Conservation (phyloP, 73 alveolate species). For the Paramecium caudatum region DNA sequence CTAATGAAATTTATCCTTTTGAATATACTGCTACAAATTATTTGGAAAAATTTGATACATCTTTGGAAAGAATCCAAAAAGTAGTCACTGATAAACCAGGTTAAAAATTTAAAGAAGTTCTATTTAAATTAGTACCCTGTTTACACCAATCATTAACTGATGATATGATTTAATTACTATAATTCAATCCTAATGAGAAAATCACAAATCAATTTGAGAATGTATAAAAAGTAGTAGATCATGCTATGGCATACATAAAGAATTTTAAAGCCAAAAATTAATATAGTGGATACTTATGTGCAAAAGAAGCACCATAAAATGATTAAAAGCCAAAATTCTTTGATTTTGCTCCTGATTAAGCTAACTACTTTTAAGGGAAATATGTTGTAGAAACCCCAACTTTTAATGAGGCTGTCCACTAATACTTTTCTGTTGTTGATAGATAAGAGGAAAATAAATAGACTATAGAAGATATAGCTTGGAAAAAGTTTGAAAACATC, state of each 20-base stretch:
- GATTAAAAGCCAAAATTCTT: constrained; percentile 72
- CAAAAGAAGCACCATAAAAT: constrained; percentile 75
- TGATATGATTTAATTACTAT: constrained; percentile 79
- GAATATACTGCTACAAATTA: constrained; percentile 85
- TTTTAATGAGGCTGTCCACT: constrained; percentile 84
- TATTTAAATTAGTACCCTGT: constrained; percentile 85
- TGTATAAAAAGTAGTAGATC: constrained; percentile 79
- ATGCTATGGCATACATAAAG: constrained; percentile 77
- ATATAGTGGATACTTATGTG: constrained; percentile 64
- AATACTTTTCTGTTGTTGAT: constrained; percentile 83
- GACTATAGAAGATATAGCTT: constrained; percentile 69
- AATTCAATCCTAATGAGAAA: constrained; percentile 79
- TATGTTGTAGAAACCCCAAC: constrained; percentile 78
- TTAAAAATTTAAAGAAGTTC: constrained; percentile 76
- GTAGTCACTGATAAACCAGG: constrained; percentile 77
- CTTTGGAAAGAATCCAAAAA: constrained; percentile 75
- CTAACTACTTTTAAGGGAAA: constrained; percentile 74
- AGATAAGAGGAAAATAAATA: constrained; percentile 78
- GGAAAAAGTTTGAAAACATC: constrained; percentile 88
- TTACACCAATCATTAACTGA: constrained; percentile 83
- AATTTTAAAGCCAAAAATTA: constrained; percentile 51
- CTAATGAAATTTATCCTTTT: constrained; percentile 90
- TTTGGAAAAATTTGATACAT: constrained; percentile 78
- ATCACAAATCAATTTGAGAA: constrained; percentile 74
- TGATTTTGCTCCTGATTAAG: constrained; percentile 83